Base-by-base conservation (phyloP, 495 filamentous ascomycete species). In the Darksidea phi region DNA sequence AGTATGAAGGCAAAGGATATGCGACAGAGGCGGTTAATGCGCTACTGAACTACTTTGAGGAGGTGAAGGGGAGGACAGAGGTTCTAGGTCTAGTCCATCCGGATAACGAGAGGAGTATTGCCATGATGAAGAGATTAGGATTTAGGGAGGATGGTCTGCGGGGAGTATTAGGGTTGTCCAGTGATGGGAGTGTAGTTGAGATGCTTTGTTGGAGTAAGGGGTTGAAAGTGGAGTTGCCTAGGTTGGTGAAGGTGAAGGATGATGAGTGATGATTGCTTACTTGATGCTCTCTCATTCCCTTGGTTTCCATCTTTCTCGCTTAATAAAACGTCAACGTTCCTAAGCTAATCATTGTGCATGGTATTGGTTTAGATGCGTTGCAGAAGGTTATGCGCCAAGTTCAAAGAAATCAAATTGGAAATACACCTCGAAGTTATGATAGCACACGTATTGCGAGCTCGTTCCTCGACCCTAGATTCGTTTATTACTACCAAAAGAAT, bases 1-100 rank as follows among this genome's bases (percentile, higher is more conserved):
- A 64, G 48, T 54, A 76, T 8, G 69, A 65, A 60, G 65, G 72
- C 1, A 75, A 72, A 57, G 76, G 76, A 1, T 77, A 76, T 61
- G 70, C 74, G 6, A 71, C 72, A 17, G 76, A 78, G 60, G 76
- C 73, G 0, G 66, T 61, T 21, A 65, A 57, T 12, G 72, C 38
- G 7, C 1, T 76, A 6, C 37, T 78, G 17, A 66, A 70, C 5
- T 77, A 68, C 38, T 65, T 69, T 1, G 63, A 49, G 23, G 28
- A 15, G 18, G 65, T 67, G 7, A 52, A 56, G 15, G 70, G 69
- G 0, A 49, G 73, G 7, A 48, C 66, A 32, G 48, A 43, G 12
- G 6, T 59, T 7, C 23, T 59, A 1, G 63, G 67, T 20, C 70
- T 76, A 11, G 71, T 63, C 28, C 38, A 61, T 18, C 49, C 67